Evolutionary conservation across 495 filamentous ascomycete genomes (phyloP).

Genomic region (Cairneyella variabilis): DNA sequence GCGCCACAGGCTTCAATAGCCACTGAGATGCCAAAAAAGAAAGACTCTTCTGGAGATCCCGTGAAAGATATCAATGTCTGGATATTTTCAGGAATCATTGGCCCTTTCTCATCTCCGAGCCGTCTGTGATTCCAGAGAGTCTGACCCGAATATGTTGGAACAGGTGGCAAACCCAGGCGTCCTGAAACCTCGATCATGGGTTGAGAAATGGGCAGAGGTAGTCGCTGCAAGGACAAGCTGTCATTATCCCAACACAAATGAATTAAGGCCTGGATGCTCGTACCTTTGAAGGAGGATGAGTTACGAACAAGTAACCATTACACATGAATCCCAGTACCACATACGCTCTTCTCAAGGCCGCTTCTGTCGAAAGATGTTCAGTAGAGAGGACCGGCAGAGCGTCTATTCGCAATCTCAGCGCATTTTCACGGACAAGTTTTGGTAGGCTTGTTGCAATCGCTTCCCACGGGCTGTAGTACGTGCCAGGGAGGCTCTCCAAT

Average conservation of each 20-base stretch:
- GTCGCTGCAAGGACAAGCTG: neutral
- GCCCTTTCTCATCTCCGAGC: neutral
- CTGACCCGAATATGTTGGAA: neutral
- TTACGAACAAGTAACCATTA: neutral
- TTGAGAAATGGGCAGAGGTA: neutral
- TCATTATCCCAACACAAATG: too few species aligned
- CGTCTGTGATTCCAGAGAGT: neutral
- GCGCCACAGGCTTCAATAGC: neutral
- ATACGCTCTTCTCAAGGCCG: neutral
- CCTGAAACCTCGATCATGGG: neutral
- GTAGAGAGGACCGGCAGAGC: neutral
- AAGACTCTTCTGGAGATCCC: neutral
- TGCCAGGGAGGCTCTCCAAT: neutral
- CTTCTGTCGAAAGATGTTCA: neutral
- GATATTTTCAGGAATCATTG: neutral
- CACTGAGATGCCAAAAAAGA: neutral
- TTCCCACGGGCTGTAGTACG: neutral
- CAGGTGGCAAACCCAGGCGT: neutral
- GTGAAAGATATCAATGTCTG: neutral
- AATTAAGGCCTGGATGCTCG: too few species aligned
- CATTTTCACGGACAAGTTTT: neutral
- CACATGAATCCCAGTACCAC: neutral
- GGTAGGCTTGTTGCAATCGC: neutral
- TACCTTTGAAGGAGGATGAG: too few species aligned
- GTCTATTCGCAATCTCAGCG: neutral